Conservation (phyloP, 2,329 filamentous ascomycete genomes). For the Penicillium thymicola region DNA sequence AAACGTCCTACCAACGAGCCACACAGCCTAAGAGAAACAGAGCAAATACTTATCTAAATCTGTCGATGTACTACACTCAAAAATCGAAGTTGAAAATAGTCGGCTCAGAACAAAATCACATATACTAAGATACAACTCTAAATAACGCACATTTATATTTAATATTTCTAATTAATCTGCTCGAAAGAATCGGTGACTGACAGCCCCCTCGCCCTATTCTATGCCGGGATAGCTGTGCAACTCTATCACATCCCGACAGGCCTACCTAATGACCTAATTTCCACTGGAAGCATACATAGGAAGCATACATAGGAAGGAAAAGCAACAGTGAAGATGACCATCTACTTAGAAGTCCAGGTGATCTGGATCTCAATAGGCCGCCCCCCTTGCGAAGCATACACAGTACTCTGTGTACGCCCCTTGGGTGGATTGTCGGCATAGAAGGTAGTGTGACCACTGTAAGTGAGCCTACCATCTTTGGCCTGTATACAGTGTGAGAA, state of each 20-base stretch:
- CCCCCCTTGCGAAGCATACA: slow-evolving; percentile 31
- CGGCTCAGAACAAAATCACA: not conserved
- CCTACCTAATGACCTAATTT: not conserved
- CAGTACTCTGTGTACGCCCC: slow-evolving; percentile 32
- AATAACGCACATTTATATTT: not conserved
- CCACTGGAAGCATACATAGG: not conserved
- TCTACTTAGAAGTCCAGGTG: slow-evolving; percentile 26
- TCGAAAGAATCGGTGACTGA: not conserved
- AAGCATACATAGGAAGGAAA: not conserved
- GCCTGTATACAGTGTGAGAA: slow-evolving; percentile 19
- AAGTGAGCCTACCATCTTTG: slow-evolving; percentile 33
- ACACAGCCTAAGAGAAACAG: not conserved
- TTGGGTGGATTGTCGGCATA: slow-evolving; percentile 40
- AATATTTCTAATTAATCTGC: not conserved
- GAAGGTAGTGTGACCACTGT: slow-evolving; percentile 36
- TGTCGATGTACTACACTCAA: too few species aligned
- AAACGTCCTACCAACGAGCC: not conserved
- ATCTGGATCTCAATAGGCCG: slow-evolving; percentile 37
- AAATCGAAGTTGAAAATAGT: not conserved
- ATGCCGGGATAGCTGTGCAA: not conserved
- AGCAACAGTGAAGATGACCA: not conserved
- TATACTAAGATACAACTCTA: not conserved
- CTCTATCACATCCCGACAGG: not conserved
- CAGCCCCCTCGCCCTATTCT: not conserved
- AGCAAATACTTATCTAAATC: not conserved